Evolutionary conservation across 169 alveolate species (phyloP), one percentile per base, ranked within the genome.

Genomic region (Plasmodium inui): DNA sequence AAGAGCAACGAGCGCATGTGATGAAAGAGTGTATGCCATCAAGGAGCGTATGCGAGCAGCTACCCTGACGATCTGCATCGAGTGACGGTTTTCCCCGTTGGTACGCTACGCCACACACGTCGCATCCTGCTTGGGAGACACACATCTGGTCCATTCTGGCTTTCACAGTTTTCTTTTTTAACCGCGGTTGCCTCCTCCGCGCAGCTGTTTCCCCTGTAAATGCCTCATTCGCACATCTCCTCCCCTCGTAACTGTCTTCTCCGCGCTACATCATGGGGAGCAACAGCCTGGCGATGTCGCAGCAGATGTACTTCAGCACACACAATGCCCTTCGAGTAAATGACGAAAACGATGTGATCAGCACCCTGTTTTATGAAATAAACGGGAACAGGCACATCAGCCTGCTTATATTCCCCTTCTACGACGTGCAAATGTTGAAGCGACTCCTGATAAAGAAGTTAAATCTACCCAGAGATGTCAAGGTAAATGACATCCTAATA

Each of bases 361-460:
- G 95, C 26, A 95, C 95, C 34, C 95, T 95, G 44, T 96, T 97
- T 44, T 96, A 97, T 91, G 98, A 97, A 94, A 95, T 97, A 78
- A 93, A 96, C 74, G 98, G 98, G 44, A 91, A 95, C 22, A 93
- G 97, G 39, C 98, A 97, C 53, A 97, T 96, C 79, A 96, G 97
- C 26, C 82, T 97, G 61, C 85, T 97, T 44, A 96, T 97, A 28
- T 97, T 96, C 92, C 99, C 99, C 26, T 97, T 97, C 93, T 97
- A 97, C 95, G 99, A 97, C 93, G 97, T 97, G 3, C 98, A 97
- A 84, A 97, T 97, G 98, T 95, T 97, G 78, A 97, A 97, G 92
- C 28, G 99, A 82, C 86, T 97, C 70, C 96, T 97, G 57, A 96
- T 97, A 53, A 97, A 97, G 96, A 96, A 97, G 88, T 93, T 97